Conservation (phyloP, 805 yeast genomes). For the Scheffersomyces amazonensis region DNA sequence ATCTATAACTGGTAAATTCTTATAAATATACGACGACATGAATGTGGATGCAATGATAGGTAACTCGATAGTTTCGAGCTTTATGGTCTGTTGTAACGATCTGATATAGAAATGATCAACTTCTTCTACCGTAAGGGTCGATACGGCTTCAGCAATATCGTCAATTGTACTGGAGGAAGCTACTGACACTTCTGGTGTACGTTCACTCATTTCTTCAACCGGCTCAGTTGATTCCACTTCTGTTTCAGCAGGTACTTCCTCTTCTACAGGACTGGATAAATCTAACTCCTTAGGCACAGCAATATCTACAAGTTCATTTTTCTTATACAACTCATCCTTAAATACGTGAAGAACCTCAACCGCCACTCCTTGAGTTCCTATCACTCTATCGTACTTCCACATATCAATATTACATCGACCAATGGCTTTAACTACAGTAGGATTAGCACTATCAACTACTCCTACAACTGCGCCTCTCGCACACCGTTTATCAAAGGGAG, state of each 20-base stretch:
- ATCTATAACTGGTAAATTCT: conserved; percentile 72
- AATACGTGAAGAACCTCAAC: conserved; percentile 66
- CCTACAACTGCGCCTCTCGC: conserved; percentile 64
- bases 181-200: not conserved
- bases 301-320: conserved; percentile 46
- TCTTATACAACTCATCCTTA: conserved; percentile 60
- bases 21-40: conserved; percentile 65
- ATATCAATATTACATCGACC: conserved; percentile 60
- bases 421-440: conserved; percentile 66
- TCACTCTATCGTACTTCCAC: conserved; percentile 39
- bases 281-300: conserved; percentile 23
- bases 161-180: conserved; percentile 3
- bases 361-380: conserved; percentile 76
- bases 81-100: conserved; percentile 68
- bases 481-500: conserved; percentile 53
- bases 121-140: conserved; percentile 53
- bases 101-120: conserved; percentile 72
- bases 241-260: not conserved
- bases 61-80: conserved; percentile 49
- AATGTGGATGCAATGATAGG: conserved; percentile 77
- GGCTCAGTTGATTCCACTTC: not conserved
- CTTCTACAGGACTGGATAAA: conserved; percentile 18
- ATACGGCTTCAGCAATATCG: conserved; percentile 23
- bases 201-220: not conserved
- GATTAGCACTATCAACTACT: conserved; percentile 57